Conservation (phyloP, 1,284 basidiomycete species). For the Apiotrichum gracile region DNA sequence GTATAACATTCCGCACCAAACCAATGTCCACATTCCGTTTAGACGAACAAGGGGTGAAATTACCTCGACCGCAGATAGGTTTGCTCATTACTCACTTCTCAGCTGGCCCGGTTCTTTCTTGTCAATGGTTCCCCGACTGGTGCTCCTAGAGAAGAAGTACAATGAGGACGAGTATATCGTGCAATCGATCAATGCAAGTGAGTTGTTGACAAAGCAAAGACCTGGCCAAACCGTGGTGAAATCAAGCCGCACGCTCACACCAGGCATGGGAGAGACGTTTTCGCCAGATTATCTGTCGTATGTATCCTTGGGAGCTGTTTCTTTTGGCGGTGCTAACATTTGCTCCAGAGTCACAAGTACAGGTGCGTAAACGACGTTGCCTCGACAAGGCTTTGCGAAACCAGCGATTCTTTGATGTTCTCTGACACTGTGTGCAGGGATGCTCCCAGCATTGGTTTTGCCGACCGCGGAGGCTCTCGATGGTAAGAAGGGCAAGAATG, state of each 20-base stretch:
- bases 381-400: background rate
- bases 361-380: background rate
- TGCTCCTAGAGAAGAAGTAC: constrained; percentile 48
- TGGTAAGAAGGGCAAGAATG: background rate
- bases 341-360: background rate
- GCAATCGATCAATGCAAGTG: constrained; percentile 43
- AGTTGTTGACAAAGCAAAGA: constrained; percentile 2
- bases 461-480: constrained; percentile 52
- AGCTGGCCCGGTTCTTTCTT: constrained; percentile 46
- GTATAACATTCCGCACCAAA: constrained; percentile 5
- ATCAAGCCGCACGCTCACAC: background rate
- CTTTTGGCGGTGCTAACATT: background rate
- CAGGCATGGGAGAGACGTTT: constrained; percentile 50
- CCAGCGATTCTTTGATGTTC: background rate
- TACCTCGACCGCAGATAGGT: no score
- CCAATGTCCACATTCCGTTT: background rate
- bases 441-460: constrained; percentile 70
- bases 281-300: constrained; percentile 46
- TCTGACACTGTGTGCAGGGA: background rate
- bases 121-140: constrained; percentile 45
- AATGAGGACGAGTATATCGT: constrained; percentile 44
- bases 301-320: constrained; percentile 9
- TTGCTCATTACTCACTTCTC: no score
- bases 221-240: background rate
- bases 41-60: background rate